phyloP scores from a whole-genome alignment of 1,284 basidiomycete species.

The Malassezia nana region DNA sequence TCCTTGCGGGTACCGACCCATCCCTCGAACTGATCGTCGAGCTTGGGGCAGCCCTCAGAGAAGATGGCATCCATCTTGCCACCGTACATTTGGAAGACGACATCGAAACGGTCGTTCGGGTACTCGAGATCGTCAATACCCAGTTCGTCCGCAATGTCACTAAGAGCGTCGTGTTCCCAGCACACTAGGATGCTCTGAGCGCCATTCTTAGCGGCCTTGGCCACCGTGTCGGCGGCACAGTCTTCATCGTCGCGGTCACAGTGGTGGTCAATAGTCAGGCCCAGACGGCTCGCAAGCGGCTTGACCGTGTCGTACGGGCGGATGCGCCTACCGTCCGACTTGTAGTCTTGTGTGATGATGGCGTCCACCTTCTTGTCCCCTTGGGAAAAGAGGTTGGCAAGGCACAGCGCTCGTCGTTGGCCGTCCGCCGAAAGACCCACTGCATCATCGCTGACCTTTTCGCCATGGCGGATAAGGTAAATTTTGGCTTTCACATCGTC shows the following conservation, averaged over 20 bases:
- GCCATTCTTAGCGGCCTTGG: conserved; percentile 24
- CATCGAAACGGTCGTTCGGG: conserved; percentile 18
- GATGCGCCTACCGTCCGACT: conserved; percentile 28
- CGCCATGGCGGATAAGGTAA: conserved; percentile 18
- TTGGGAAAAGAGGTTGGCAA: conserved; percentile 10
- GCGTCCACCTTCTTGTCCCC: conserved; percentile 6
- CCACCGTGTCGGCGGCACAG: conserved; percentile 32
- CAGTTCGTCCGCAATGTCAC: conserved; percentile 31
- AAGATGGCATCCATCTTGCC: conserved; percentile 18
- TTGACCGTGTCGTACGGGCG: conserved; percentile 46
- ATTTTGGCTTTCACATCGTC: not conserved
- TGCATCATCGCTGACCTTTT: conserved; percentile 15
- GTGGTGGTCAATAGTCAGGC: conserved; percentile 37
- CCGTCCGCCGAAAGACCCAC: conserved; percentile 8
- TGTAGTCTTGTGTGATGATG: conserved; percentile 32
- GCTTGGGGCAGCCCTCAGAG: conserved; percentile 23
- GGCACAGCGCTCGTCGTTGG: conserved; percentile 14
- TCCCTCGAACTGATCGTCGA: conserved; percentile 14
- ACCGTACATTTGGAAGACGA: conserved; percentile 23
- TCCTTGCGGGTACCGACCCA: conserved; percentile 10
- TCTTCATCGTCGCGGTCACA: conserved; percentile 42
- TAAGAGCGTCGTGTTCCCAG: conserved; percentile 30
- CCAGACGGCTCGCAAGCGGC: conserved; percentile 38
- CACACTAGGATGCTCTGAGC: conserved; percentile 23
- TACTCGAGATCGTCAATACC: conserved; percentile 22